Evolutionary conservation across 306 rosid species (phyloP).

Genomic region (Inga oerstediana): DNA sequence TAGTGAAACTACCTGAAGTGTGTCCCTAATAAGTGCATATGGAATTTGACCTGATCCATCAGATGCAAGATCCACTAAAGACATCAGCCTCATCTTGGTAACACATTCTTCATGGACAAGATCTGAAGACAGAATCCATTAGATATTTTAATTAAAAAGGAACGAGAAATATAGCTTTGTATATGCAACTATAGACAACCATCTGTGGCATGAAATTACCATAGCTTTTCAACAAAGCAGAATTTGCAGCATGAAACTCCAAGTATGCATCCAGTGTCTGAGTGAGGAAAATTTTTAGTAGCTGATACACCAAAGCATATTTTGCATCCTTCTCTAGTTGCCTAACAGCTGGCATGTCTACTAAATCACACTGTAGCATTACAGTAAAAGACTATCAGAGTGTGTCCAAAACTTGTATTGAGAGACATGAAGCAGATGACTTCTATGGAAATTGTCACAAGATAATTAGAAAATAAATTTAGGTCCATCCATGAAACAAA

Average conservation of each 20-base stretch:
- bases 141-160: neutral
- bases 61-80: slow-evolving; percentile 86
- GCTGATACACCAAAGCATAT: slow-evolving; percentile 74
- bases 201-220: slow-evolving; percentile 46
- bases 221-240: slow-evolving; percentile 62
- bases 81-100: slow-evolving; percentile 80
- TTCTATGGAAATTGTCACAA: neutral
- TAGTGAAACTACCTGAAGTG: slow-evolving; percentile 61
- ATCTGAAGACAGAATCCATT: slow-evolving; percentile 47
- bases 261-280: slow-evolving; percentile 87
- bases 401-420: slow-evolving; percentile 8
- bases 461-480: neutral
- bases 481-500: neutral
- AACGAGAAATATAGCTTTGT: slow-evolving; percentile 1
- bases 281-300: slow-evolving; percentile 78
- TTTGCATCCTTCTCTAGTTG: slow-evolving; percentile 92
- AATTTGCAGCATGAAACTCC: slow-evolving; percentile 78
- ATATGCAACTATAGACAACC: slow-evolving; percentile 7
- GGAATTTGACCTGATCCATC: slow-evolving; percentile 71
- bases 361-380: slow-evolving; percentile 79
- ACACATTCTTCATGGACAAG: slow-evolving; percentile 88
- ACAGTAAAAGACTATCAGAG: slow-evolving; percentile 23
- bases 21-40: slow-evolving; percentile 66
- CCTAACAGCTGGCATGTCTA: slow-evolving; percentile 77
- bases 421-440: neutral